These are phyloP conservation scores for Ilex paraguariensis DNA, from an alignment of 305 asterid genomes.

Conservation along the genomic window DNA sequence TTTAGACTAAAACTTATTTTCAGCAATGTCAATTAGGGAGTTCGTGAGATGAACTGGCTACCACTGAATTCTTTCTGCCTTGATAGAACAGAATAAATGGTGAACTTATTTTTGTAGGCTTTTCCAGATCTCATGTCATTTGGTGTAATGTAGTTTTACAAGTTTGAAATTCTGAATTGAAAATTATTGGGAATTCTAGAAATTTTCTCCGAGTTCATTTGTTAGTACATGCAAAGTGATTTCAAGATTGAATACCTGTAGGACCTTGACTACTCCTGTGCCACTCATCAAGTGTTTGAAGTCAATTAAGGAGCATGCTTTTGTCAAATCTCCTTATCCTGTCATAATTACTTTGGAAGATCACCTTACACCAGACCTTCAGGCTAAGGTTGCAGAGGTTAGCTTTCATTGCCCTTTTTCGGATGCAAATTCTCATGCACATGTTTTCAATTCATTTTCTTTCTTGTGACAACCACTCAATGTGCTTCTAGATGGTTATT, in stretches of 20 bases:
- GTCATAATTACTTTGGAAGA: conserved; percentile 83
- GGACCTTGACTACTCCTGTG: conserved; percentile 87
- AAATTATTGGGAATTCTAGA: too few species aligned
- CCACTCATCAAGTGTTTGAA: conserved; percentile 71
- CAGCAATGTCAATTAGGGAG: too few species aligned
- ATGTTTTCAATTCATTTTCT: conserved; percentile 2
- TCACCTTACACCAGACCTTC: conserved; percentile 64
- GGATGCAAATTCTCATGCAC: not conserved
- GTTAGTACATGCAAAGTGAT: not conserved
- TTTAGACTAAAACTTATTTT: too few species aligned
- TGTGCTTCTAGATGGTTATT: conserved; percentile 50
- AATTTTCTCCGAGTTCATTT: not conserved
- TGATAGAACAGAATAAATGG: too few species aligned
- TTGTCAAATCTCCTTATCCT: conserved; percentile 74
- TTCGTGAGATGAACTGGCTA: too few species aligned
- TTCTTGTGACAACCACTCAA: conserved; percentile 3
- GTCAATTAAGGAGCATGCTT: conserved; percentile 80
- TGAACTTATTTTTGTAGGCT: not conserved
- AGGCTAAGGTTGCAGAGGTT: conserved; percentile 90
- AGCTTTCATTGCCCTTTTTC: conserved; percentile 5
- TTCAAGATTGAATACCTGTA: conserved; percentile 23
- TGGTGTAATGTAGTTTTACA: not conserved
- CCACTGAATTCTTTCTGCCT: too few species aligned
- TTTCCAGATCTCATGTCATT: not conserved
- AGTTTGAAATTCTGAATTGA: too few species aligned